Conservation (phyloP, 441 rosid genomes). For the Adansonia grandidieri region DNA sequence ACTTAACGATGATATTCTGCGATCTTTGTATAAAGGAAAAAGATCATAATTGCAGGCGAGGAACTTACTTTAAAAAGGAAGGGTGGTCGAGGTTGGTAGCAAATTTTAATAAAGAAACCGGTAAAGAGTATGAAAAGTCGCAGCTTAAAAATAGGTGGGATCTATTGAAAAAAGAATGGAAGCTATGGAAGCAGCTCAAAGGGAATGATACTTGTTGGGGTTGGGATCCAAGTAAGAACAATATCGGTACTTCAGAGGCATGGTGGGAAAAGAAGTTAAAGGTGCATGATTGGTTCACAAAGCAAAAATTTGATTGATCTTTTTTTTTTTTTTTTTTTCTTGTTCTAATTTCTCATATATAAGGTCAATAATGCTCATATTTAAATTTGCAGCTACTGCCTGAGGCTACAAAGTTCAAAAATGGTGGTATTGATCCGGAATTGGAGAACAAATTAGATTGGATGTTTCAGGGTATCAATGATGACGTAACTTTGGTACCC, state of each 20-base stretch:
- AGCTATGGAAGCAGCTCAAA: constrained; percentile 25
- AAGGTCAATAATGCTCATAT: not conserved
- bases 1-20: constrained; percentile 22
- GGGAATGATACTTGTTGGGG: constrained; percentile 4
- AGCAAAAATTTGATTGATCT: not conserved
- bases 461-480: constrained; percentile 19
- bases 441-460: constrained; percentile 13
- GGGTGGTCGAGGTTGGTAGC: constrained; percentile 29
- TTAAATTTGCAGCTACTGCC: constrained; percentile 12
- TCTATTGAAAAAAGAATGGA: constrained; percentile 26
- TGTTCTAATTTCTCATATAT: not conserved
- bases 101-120: constrained; percentile 22
- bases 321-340: not conserved
- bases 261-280: constrained; percentile 26
- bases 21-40: constrained; percentile 28
- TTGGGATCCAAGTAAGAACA: constrained; percentile 24
- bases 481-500: not conserved
- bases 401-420: constrained; percentile 18
- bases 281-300: not conserved
- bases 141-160: constrained; percentile 28
- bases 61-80: constrained; percentile 23
- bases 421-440: constrained; percentile 22
- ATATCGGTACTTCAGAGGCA: constrained; percentile 20
- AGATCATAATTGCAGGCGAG: constrained; percentile 22
- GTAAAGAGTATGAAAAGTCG: constrained; percentile 24